phyloP scores from a whole-genome alignment of 2,329 filamentous ascomycete genomes.

The Colletotrichum sp. region DNA sequence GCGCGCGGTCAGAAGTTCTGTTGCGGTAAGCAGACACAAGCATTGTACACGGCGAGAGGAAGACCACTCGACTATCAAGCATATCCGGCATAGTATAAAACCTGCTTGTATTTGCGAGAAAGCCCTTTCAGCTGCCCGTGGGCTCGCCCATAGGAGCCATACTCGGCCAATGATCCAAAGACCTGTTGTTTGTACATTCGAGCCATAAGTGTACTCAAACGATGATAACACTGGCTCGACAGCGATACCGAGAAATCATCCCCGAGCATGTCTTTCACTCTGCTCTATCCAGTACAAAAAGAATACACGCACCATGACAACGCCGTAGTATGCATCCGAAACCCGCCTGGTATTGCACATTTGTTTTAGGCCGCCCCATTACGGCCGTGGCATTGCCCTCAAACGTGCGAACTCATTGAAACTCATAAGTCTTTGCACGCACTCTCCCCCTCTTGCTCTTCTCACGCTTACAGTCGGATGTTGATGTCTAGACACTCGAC shows the following conservation, averaged over 20 bases:
- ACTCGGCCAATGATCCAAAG: neutral
- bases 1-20: neutral
- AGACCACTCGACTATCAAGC: neutral
- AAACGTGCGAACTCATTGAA: neutral
- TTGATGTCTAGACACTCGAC: constrained; percentile 91
- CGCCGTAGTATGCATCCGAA: constrained; percentile 4
- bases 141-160: neutral
- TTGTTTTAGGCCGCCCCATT: neutral
- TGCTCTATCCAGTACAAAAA: neutral
- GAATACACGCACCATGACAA: neutral
- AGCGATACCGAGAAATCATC: neutral
- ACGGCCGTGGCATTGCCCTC: neutral
- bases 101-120: neutral
- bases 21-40: neutral
- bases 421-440: neutral
- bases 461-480: constrained; percentile 68
- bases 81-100: neutral
- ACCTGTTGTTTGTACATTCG: neutral
- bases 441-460: neutral
- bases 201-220: neutral
- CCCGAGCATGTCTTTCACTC: neutral
- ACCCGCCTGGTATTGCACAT: neutral
- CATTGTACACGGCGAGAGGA: neutral
- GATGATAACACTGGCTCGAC: neutral
- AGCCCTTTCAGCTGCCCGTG: neutral